Conservation (phyloP, 1,284 basidiomycete species). For the Caloboletus inedulis region DNA sequence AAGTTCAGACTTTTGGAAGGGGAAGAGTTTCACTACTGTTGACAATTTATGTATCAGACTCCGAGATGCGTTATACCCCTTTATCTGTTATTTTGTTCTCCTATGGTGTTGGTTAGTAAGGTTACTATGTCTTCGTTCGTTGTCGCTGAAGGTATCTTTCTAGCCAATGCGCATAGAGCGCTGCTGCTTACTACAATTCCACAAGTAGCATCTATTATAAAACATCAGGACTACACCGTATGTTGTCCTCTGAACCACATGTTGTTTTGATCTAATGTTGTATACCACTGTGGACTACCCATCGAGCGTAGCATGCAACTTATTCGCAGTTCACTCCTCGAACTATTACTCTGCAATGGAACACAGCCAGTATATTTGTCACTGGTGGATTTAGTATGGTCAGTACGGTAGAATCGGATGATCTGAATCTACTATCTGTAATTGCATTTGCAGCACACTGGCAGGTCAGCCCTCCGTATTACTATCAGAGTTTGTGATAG, state of each 20-base stretch:
- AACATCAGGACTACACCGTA: neutral
- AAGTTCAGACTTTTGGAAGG: neutral
- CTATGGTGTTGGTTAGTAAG: neutral
- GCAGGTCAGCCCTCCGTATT: too few species aligned
- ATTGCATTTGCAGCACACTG: too few species aligned
- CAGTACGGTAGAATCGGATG: neutral
- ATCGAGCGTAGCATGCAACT: neutral
- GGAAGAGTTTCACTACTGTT: neutral
- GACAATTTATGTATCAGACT: neutral
- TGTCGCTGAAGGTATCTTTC: neutral
- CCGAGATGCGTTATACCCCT: neutral
- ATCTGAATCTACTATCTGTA: neutral
- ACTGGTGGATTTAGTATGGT: neutral
- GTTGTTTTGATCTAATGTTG: too few species aligned
- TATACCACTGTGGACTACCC: neutral
- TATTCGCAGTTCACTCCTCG: neutral
- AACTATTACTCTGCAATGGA: neutral
- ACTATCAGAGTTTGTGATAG: neutral
- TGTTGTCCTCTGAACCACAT: neutral
- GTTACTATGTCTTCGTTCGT: neutral
- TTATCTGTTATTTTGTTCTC: neutral
- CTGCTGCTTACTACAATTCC: neutral
- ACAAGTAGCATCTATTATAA: neutral
- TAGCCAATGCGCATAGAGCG: neutral
- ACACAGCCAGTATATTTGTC: neutral